These are phyloP conservation scores for Elaeagnus macrophylla DNA, from an alignment of 306 rosid species.

Conservation along the genomic window DNA sequence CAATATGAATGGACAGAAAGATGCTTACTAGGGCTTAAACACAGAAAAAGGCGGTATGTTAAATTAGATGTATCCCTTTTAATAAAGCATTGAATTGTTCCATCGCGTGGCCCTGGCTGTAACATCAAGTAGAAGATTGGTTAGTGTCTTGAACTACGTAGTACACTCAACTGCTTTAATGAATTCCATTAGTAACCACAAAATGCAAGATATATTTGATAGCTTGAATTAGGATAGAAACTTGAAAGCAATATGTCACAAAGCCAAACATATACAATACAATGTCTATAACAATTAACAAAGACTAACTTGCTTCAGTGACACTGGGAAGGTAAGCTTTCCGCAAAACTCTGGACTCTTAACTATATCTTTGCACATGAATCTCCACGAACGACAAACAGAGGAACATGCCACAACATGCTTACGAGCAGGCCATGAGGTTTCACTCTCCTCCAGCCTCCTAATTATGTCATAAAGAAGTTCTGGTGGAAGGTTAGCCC, in stretches of 20 bases:
- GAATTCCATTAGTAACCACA: neutral
- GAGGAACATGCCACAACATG: constrained; percentile 81
- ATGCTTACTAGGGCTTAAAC: constrained; percentile 57
- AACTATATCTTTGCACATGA: constrained; percentile 79
- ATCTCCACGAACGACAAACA: constrained; percentile 84
- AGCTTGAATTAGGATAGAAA: constrained; percentile 1
- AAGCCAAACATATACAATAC: constrained; percentile 1
- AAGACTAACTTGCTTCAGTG: constrained; percentile 72
- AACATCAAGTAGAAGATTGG: neutral
- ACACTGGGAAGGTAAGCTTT: constrained; percentile 72
- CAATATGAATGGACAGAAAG: constrained; percentile 29
- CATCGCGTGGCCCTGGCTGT: constrained; percentile 75
- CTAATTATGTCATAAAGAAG: constrained; percentile 64
- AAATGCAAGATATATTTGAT: constrained; percentile 2
- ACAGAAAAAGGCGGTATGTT: constrained; percentile 51
- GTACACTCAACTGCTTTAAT: neutral
- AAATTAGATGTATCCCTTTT: constrained; percentile 69
- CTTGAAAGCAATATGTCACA: neutral
- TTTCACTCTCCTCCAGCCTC: constrained; percentile 84
- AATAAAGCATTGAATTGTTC: constrained; percentile 74
- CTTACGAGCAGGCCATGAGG: constrained; percentile 68
- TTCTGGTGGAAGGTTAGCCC: constrained; percentile 84
- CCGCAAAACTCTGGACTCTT: constrained; percentile 69
- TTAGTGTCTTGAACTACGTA: neutral
- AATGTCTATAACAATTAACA: neutral